Conservation (phyloP, 331 rosid genomes). For the Acacia pycnantha region DNA sequence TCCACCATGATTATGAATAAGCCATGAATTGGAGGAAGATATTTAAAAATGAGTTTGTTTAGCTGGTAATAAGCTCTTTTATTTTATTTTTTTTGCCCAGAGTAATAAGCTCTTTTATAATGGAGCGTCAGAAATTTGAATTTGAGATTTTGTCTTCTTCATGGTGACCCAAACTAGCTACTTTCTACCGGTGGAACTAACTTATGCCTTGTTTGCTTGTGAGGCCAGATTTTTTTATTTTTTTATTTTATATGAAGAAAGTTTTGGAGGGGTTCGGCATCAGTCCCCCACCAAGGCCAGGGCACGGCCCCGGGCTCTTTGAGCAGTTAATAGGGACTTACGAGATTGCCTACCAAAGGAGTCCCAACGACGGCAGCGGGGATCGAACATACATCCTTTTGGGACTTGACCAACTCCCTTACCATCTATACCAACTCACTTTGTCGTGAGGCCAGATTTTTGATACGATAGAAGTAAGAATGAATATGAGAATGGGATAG, state of each 20-base stretch:
- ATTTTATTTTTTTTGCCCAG: no score
- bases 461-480: not conserved
- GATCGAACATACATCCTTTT: no score
- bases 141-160: not conserved
- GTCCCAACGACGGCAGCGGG: no score
- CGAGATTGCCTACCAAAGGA: no score
- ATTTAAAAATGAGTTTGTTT: not conserved
- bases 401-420: no score
- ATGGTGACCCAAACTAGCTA: not conserved
- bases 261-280: no score
- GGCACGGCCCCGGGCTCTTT: no score
- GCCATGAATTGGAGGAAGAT: not conserved
- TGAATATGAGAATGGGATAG: not conserved
- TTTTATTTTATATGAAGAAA: no score
- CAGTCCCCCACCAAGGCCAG: no score
- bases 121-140: not conserved
- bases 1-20: not conserved
- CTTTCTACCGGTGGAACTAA: not conserved
- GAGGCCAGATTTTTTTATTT: not conserved
- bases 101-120: not conserved
- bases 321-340: no score
- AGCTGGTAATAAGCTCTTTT: not conserved
- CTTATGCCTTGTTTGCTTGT: not conserved
- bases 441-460: not conserved
- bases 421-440: no score